A percentile compares a stretch with the other conserved stretches of the same genome.
Conservation (phyloP, 257 asterid species). For the Scutellaria minor region DNA sequence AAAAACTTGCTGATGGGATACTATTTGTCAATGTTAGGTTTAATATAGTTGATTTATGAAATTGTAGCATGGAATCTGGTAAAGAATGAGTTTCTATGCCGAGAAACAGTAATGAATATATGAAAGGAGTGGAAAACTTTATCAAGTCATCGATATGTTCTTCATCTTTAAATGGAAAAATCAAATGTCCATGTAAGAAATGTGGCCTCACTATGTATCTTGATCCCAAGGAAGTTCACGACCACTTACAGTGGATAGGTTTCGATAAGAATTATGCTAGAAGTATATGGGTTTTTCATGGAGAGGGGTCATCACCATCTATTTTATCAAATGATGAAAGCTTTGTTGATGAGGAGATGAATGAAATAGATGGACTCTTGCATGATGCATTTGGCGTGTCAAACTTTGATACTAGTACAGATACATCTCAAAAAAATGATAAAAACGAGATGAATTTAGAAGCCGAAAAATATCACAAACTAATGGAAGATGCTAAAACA, state of each 20-base stretch:
- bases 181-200: not conserved
- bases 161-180: not conserved
- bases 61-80: too few relatives aligned
- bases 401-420: not conserved
- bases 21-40: too few relatives aligned
- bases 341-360: not conserved
- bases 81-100: too few relatives aligned
- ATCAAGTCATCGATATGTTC: not conserved
- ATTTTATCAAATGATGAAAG: not conserved
- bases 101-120: not conserved
- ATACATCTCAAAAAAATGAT: not conserved
- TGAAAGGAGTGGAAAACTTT: not conserved
- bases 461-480: not conserved
- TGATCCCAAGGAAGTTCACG: not conserved
- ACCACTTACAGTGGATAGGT: not conserved
- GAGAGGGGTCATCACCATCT: not conserved
- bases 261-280: not conserved
- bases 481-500: not conserved
- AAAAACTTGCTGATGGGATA: too few relatives aligned
- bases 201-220: not conserved
- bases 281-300: not conserved
- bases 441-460: not conserved
- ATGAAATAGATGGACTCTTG: not conserved
- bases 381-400: not conserved
- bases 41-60: too few relatives aligned